phyloP scores from a whole-genome alignment of 768 basidiomycete genomes.

The Udeniomyces megalosporus region DNA sequence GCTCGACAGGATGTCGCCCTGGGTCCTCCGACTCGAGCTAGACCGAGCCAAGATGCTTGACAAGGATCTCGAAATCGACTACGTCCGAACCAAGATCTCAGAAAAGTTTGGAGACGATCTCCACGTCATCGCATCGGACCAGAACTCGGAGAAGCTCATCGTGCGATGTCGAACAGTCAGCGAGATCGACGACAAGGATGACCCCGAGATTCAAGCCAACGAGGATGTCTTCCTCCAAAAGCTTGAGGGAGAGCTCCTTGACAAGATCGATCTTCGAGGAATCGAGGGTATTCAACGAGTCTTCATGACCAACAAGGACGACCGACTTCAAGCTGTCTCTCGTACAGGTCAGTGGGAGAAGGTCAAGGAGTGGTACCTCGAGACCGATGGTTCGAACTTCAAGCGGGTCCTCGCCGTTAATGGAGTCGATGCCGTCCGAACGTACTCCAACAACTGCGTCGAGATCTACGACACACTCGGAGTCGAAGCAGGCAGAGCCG shows the following conservation, averaged over 20 bases:
- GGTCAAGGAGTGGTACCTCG: slow-evolving; percentile 73
- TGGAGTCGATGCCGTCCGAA: slow-evolving; percentile 81
- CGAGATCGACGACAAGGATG: slow-evolving; percentile 64
- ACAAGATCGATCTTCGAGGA: slow-evolving; percentile 84
- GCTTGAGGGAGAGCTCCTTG: slow-evolving; percentile 90
- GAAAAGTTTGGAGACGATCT: slow-evolving; percentile 90
- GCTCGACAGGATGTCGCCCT: slow-evolving; percentile 80
- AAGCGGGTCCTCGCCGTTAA: slow-evolving; percentile 90
- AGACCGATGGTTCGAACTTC: slow-evolving; percentile 92
- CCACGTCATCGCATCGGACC: slow-evolving; percentile 97
- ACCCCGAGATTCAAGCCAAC: slow-evolving; percentile 40
- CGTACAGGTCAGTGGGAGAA: slow-evolving; percentile 41
- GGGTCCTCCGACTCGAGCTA: slow-evolving; percentile 90
- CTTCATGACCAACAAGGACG: slow-evolving; percentile 58
- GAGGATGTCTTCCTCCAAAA: slow-evolving; percentile 94
- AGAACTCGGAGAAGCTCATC: slow-evolving; percentile 91
- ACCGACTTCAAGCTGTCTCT: slow-evolving; percentile 53
- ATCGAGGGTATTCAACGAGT: slow-evolving; percentile 80
- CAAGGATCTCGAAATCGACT: slow-evolving; percentile 85
- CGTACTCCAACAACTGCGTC: slow-evolving; percentile 91
- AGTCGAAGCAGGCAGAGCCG: slow-evolving; percentile 89
- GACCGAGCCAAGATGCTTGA: slow-evolving; percentile 97
- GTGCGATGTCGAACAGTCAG: slow-evolving; percentile 82
- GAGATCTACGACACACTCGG: slow-evolving; percentile 89
- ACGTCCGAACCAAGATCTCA: slow-evolving; percentile 81